Base-by-base conservation (phyloP, 371 early-diverging fungal species). In the Rhizomucor pusillus region DNA sequence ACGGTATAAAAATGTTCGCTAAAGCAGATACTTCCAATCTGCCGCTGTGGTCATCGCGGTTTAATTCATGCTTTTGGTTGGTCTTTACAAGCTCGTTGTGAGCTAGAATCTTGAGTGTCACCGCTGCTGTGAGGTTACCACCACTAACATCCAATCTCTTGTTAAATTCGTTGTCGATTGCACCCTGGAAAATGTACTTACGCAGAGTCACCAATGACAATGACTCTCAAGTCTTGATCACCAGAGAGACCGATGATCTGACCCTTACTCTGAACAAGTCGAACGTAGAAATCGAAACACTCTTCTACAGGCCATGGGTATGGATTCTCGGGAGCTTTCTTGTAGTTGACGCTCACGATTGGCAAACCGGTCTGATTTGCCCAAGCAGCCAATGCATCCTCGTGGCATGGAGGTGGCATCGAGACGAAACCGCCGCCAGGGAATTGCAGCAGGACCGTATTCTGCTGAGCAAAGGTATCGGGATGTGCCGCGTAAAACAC, bases 161-260 rank as follows among this genome's bases (percentile, higher is more conserved):
- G 36, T 11, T 33, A 33, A 22, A 19, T 23, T 35, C 9, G 11
- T 13, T 22, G n/a, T 36, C 11, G n/a, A n/a, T n/a, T n/a, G n/a
- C n/a, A n/a, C n/a, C n/a, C n/a, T n/a, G n/a, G 16, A 5, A 46
- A 14, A 47, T 2, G 18, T 22, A 79, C 88, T 81, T 80, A 90
- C 89, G 98, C 98, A 41, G 97, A 96, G 60, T 98, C 98, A 45
- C 98, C 98, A 5, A 81, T 66, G n/a, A 97, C 47, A 24, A 87
- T 81, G 39, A 95, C 75, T 43, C 62, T 77, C 61, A 63, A 49
- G 45, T 56, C 62, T 39, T 57, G 63, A 70, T 86, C 80, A 74
- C 56, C 91, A 74, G 59, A 75, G 2, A 74, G 56, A 3, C 93
- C 93, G 35, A 93, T 62, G 29, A 82, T 77, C 20, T 67, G 71